Percentiles rank a stretch among this genome's conserved stretches.
phyloP scores from a whole-genome alignment of 140 eudicot species.

The Senecio squalidus region DNA sequence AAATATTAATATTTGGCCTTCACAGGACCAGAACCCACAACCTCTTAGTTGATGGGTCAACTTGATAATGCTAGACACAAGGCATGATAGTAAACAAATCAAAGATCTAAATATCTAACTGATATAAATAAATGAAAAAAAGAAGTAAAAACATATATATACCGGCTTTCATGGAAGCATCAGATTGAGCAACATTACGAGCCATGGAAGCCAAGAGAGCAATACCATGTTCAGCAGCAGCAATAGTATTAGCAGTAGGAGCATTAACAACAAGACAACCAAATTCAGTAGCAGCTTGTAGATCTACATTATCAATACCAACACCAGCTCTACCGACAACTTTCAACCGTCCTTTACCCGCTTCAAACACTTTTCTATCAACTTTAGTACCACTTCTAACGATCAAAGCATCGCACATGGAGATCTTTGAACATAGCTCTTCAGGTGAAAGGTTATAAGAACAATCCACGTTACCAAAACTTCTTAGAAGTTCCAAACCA shows the following conservation, averaged over 20 bases:
- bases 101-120: too few species aligned
- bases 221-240: slow-evolving; percentile 82
- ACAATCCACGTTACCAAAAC: slow-evolving; percentile 53
- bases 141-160: too few species aligned
- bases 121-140: too few species aligned
- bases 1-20: too few species aligned
- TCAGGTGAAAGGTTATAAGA: slow-evolving; percentile 48
- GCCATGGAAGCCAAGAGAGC: slow-evolving; percentile 69
- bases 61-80: too few species aligned
- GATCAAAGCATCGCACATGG: slow-evolving; percentile 56
- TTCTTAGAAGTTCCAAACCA: slow-evolving; percentile 49
- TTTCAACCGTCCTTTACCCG: slow-evolving; percentile 66
- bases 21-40: too few species aligned
- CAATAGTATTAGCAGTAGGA: slow-evolving; percentile 80
- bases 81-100: too few species aligned
- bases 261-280: slow-evolving; percentile 88
- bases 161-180: slow-evolving; percentile 81
- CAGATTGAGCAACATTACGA: slow-evolving; percentile 70
- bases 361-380: slow-evolving; percentile 58
- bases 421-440: slow-evolving; percentile 54
- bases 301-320: slow-evolving; percentile 81
- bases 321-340: slow-evolving; percentile 90
- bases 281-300: slow-evolving; percentile 80
- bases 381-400: slow-evolving; percentile 83
- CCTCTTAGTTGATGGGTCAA: too few species aligned